A percentile compares a stretch with the other conserved stretches of the same genome.
Conservation (phyloP, 2,329 filamentous ascomycete genomes). For the Hirsutella minnesotensis region DNA sequence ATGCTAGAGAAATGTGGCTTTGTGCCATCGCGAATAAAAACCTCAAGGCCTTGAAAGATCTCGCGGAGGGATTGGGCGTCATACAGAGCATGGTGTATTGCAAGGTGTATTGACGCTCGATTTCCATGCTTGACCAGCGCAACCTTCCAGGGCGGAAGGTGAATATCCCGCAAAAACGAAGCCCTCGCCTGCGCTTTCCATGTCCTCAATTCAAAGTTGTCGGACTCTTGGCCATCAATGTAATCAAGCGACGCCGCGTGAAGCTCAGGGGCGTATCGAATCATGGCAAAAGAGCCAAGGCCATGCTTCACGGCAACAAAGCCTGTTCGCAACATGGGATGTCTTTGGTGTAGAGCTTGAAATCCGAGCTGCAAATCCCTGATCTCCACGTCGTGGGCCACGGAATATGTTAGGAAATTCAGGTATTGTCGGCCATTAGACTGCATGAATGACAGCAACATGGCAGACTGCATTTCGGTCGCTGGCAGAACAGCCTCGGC, state of each 20-base stretch:
- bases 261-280: slow-evolving; percentile 37
- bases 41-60: slow-evolving; percentile 48
- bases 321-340: slow-evolving; percentile 67
- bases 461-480: slow-evolving; percentile 67
- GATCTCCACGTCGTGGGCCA: slow-evolving; percentile 28
- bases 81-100: slow-evolving; percentile 72
- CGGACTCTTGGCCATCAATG: neutral
- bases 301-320: slow-evolving; percentile 53
- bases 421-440: slow-evolving; percentile 61
- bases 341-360: slow-evolving; percentile 35
- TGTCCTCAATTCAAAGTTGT: slow-evolving; percentile 16
- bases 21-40: slow-evolving; percentile 11
- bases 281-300: slow-evolving; percentile 60
- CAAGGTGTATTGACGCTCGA: slow-evolving; percentile 26
- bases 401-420: slow-evolving; percentile 52
- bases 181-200: slow-evolving; percentile 25
- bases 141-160: slow-evolving; percentile 52
- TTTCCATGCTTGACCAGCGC: slow-evolving; percentile 26
- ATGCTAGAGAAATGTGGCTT: slow-evolving; percentile 11
- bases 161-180: slow-evolving; percentile 29
- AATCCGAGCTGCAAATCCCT: slow-evolving; percentile 44
- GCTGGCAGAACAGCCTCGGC: slow-evolving; percentile 60
- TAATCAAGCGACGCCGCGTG: slow-evolving; percentile 6
- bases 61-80: slow-evolving; percentile 63
- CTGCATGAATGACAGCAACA: slow-evolving; percentile 62